Evolutionary conservation across 768 basidiomycete genomes (phyloP).

Genomic region (Cystobasidium tubakii): DNA sequence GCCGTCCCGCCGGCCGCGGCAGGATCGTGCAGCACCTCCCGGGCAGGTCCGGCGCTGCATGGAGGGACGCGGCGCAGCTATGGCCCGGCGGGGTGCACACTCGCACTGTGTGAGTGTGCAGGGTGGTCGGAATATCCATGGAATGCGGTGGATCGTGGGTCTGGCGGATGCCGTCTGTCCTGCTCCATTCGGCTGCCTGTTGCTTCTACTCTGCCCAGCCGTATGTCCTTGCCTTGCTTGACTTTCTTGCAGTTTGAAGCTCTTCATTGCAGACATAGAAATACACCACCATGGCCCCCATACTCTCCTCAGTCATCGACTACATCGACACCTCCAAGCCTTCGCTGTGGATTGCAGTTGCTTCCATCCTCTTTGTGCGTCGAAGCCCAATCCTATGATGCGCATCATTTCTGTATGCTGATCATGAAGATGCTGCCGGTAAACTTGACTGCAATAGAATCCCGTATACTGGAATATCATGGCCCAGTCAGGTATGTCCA

Average conservation of each 20-base stretch:
- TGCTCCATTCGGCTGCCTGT: background rate
- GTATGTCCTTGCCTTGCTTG: too few species aligned
- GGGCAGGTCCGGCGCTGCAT: background rate
- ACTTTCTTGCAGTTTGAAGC: too few species aligned
- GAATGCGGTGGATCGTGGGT: background rate
- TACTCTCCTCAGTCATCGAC: conserved; percentile 22
- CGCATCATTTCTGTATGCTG: background rate
- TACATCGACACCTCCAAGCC: conserved; percentile 60
- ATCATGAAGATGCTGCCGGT: background rate
- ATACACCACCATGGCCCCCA: conserved; percentile 3
- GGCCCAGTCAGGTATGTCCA: conserved; percentile 51
- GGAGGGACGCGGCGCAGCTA: background rate
- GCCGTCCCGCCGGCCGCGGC: too few species aligned
- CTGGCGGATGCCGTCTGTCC: too few species aligned
- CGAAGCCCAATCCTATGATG: background rate
- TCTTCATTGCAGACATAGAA: background rate
- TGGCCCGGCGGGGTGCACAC: background rate
- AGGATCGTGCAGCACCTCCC: background rate
- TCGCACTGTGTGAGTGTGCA: background rate
- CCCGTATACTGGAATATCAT: conserved; percentile 94
- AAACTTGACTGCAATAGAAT: conserved; percentile 52
- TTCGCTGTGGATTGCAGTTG: conserved; percentile 63
- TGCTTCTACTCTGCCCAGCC: background rate
- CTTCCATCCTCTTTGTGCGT: conserved; percentile 62
- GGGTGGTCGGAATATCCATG: background rate